Conservation (phyloP, 2,329 filamentous ascomycete genomes). For the Corinectria fuckeliana region DNA sequence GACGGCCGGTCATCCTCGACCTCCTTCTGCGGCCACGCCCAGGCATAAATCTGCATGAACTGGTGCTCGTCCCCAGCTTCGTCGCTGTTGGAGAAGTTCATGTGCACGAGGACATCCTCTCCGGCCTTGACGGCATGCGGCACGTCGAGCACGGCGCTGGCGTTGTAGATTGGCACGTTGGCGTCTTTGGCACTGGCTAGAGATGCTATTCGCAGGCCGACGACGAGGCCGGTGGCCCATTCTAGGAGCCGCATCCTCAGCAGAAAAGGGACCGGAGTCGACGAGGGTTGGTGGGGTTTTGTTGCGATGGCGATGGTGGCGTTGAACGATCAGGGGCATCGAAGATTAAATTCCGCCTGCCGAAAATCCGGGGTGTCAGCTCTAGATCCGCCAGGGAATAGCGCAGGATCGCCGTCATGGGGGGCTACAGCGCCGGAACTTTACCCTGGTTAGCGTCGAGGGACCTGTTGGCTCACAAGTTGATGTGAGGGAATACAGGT, state of each 20-base stretch:
- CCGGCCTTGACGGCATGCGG: constrained; percentile 1
- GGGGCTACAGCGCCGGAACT: too few relatives aligned
- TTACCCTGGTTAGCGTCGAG: too few relatives aligned
- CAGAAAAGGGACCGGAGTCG: background rate
- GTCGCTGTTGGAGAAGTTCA: constrained; percentile 13
- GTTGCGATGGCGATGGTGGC: background rate
- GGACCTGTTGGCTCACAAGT: too few relatives aligned
- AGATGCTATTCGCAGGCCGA: background rate
- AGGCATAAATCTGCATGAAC: constrained; percentile 7
- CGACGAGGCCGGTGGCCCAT: background rate
- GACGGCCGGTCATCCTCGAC: background rate
- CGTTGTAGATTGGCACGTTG: background rate
- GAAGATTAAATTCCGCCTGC: background rate
- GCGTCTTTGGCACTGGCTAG: background rate
- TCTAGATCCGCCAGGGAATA: background rate
- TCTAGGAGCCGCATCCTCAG: background rate
- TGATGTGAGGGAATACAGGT: too few relatives aligned
- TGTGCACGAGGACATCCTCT: constrained; percentile 1
- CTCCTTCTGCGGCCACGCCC: background rate
- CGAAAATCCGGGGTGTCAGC: background rate
- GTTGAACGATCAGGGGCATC: background rate
- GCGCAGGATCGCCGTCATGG: background rate
- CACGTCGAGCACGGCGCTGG: constrained; percentile 9
- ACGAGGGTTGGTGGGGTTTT: too few relatives aligned
- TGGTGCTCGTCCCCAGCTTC: constrained; percentile 4